Percentiles rank a stretch among this genome's conserved stretches.
phyloP scores from a whole-genome alignment of 495 filamentous ascomycete species.

The Daldinia vernicosa region DNA sequence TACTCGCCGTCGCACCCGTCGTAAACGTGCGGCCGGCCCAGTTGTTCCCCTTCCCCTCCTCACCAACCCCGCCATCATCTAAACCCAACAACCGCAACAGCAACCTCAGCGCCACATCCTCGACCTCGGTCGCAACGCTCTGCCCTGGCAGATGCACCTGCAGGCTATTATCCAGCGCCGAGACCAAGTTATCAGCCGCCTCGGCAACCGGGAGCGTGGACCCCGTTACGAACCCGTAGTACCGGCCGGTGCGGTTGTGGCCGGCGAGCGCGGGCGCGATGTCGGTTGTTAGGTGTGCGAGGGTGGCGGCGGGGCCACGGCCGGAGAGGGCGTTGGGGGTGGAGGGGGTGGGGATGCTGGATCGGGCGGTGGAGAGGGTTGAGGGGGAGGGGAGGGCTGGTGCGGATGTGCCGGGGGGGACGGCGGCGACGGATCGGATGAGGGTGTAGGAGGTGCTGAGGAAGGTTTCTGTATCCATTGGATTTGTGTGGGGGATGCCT shows the following conservation, averaged over 20 bases:
- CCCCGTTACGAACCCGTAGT: conserved; percentile 91
- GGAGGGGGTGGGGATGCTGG: conserved; percentile 42
- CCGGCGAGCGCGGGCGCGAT: conserved; percentile 74
- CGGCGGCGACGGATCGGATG: conserved; percentile 33
- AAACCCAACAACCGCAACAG: conserved; percentile 73
- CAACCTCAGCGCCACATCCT: conserved; percentile 73
- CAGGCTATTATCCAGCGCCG: conserved; percentile 83
- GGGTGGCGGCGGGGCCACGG: conserved; percentile 39
- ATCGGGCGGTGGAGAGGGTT: conserved; percentile 34
- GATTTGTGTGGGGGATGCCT: conserved; percentile 4
- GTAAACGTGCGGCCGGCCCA: conserved; percentile 79
- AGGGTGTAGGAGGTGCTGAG: conserved; percentile 26
- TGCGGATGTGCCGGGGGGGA: conserved; percentile 12
- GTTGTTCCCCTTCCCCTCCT: conserved; percentile 51
- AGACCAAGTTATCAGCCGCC: conserved; percentile 84
- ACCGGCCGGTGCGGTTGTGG: conserved; percentile 67
- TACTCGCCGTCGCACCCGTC: conserved; percentile 88
- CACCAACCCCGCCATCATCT: conserved; percentile 39
- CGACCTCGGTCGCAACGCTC: conserved; percentile 76
- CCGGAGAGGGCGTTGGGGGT: conserved; percentile 27
- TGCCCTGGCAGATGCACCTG: conserved; percentile 82
- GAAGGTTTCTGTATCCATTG: conserved; percentile 32
- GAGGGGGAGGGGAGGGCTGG: conserved; percentile 35
- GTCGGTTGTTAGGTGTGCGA: conserved; percentile 60
- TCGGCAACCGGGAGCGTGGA: conserved; percentile 81